A percentile compares a stretch with the other conserved stretches of the same genome.
phyloP scores from a whole-genome alignment of 2,329 filamentous ascomycete genomes.

The Diaporthe velutina region DNA sequence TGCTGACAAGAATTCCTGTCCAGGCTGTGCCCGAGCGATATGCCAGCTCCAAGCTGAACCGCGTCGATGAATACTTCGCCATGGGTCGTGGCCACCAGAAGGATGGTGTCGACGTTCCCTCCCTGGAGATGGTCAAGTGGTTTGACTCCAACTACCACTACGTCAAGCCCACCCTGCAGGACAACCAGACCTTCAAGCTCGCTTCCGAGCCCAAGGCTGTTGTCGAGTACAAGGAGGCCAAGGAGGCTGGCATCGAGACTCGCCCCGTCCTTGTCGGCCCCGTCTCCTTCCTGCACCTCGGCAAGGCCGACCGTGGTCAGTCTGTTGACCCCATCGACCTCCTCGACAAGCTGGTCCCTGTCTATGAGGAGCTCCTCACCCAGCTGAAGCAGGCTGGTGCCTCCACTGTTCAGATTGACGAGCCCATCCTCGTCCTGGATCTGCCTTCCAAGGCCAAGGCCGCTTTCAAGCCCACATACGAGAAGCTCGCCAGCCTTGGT shows the following conservation, averaged over 20 bases:
- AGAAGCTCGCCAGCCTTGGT: conserved; percentile 84
- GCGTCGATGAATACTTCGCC: conserved; percentile 98
- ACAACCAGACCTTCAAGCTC: conserved; percentile 97
- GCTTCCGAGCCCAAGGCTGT: conserved; percentile 91
- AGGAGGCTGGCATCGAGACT: conserved; percentile 93
- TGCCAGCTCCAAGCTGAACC: conserved; percentile 87
- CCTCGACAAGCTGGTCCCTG: conserved; percentile 90
- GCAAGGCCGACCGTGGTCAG: conserved; percentile 97
- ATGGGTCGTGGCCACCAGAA: conserved; percentile 99
- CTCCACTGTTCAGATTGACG: conserved; percentile 97
- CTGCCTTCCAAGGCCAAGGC: conserved; percentile 90
- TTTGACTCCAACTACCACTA: conserved; percentile 99
- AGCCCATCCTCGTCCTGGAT: conserved; percentile 97
- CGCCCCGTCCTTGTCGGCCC: conserved; percentile 95
- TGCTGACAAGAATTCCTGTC: conserved; percentile 38
- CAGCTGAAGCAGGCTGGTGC: conserved; percentile 97
- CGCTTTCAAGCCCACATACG: conserved; percentile 98
- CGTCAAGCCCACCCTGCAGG: conserved; percentile 98
- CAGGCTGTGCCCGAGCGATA: conserved; percentile 94
- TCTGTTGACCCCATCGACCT: conserved; percentile 93
- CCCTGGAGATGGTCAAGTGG: conserved; percentile 99
- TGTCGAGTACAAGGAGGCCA: conserved; percentile 94
- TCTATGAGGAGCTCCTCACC: conserved; percentile 92
- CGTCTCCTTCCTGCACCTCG: conserved; percentile 96
- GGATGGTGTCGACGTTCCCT: conserved; percentile 91